A percentile compares a stretch with the other conserved stretches of the same genome.
phyloP scores from a whole-genome alignment of 208 protist genomes.

The Blastocrithidia nonstop region DNA sequence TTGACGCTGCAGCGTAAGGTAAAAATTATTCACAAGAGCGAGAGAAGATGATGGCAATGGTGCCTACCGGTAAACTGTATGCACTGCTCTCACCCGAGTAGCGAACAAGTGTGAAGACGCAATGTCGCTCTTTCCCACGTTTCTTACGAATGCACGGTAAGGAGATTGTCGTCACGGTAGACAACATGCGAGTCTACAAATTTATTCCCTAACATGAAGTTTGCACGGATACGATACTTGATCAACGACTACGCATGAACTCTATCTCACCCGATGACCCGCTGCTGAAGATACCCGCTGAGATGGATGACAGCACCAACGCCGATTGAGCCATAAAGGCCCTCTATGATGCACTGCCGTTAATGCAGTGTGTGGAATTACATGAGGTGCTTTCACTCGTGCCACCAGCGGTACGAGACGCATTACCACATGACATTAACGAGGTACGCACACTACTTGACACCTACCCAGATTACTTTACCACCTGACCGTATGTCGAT shows the following conservation, averaged over 20 bases:
- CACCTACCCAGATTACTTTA: conserved; percentile 56
- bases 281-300: conserved; percentile 33
- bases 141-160: conserved; percentile 73
- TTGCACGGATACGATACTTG: conserved; percentile 65
- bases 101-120: conserved; percentile 30
- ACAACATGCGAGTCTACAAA: conserved; percentile 52
- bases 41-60: conserved; percentile 22
- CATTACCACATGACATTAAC: conserved; percentile 21
- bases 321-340: conserved; percentile 62
- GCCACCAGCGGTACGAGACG: conserved; percentile 36
- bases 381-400: conserved; percentile 64
- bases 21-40: conserved; percentile 34
- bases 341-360: conserved; percentile 74
- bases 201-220: conserved; percentile 58
- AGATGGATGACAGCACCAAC: conserved; percentile 34
- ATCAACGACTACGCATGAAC: conserved; percentile 33
- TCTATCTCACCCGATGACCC: conserved; percentile 47
- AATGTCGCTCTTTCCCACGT: conserved; percentile 58
- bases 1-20: conserved; percentile 33
- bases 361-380: conserved; percentile 65
- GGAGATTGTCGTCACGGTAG: conserved; percentile 43
- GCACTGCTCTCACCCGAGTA: conserved; percentile 34
- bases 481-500: conserved; percentile 59
- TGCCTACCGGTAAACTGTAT: conserved; percentile 50
- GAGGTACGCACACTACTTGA: conserved; percentile 25